Conservation (phyloP, 129 eudicot species). For the Rutidosis leptorrhynchoides region DNA sequence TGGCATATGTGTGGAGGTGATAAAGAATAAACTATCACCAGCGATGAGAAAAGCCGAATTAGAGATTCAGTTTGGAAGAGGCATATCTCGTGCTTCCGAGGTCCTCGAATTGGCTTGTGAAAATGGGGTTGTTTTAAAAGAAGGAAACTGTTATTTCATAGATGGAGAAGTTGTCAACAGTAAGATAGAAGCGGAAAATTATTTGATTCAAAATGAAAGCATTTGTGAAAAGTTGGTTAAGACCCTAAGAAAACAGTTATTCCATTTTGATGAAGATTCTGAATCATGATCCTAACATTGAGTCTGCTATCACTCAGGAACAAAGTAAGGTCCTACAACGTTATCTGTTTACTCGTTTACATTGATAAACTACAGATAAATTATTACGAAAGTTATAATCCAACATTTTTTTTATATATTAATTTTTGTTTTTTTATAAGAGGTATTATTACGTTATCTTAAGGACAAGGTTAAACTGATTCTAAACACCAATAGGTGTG, state of each 20-base stretch:
- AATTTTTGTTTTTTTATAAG: too few species aligned
- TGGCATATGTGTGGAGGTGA: slow-evolving; percentile 71
- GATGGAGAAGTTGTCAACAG: slow-evolving; percentile 49
- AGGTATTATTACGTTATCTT: too few species aligned
- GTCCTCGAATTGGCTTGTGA: slow-evolving; percentile 80
- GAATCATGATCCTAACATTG: slow-evolving; percentile 23
- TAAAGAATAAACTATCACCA: slow-evolving; percentile 88
- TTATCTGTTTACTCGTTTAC: too few species aligned
- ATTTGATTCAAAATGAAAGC: slow-evolving; percentile 49
- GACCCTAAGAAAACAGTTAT: slow-evolving; percentile 57
- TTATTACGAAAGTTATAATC: too few species aligned
- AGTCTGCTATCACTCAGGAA: background rate
- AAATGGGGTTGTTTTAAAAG: slow-evolving; percentile 55
- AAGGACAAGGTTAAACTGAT: too few species aligned
- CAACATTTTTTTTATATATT: too few species aligned
- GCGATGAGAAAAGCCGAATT: slow-evolving; percentile 70
- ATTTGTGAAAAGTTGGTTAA: slow-evolving; percentile 46
- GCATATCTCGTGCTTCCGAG: slow-evolving; percentile 62
- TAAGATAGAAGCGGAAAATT: slow-evolving; percentile 52
- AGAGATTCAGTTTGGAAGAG: slow-evolving; percentile 73
- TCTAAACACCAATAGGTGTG: too few species aligned
- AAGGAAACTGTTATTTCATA: slow-evolving; percentile 57
- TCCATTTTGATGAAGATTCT: slow-evolving; percentile 39
- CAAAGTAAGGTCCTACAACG: background rate
- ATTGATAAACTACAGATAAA: too few species aligned